Base-by-base conservation (phyloP, 2,329 filamentous ascomycete genomes). In the Bipolaris cookei region DNA sequence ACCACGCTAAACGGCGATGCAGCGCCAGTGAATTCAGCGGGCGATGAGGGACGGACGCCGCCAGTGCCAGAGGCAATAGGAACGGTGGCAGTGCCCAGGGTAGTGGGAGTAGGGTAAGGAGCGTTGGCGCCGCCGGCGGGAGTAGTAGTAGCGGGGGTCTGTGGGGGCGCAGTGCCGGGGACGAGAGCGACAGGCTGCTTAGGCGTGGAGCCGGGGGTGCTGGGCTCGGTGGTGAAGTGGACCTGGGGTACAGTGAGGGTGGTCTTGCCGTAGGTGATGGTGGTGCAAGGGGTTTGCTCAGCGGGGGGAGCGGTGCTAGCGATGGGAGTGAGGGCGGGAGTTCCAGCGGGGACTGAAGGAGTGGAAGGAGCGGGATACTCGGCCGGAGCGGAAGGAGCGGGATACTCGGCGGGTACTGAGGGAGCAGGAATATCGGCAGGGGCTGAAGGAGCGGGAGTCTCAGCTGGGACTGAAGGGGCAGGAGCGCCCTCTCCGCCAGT, bases 221-320 rank as follows among this genome's bases (percentile, higher is more conserved):
- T 56, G 18, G 73, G 72, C 25, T 70, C 58, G 32, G 78, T 80
- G 28, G 73, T 75, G 74, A 81, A 80, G 61, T 74, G 69, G 10
- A 81, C 77, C 60, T 79, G 76, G 0, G 80, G 80, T 21, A 82
- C 79, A 13, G 78, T 81, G 55, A 82, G 66, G 18, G 76, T 76
- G 4, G 77, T 80, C 20, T 72, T 66, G 46, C 76, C 74, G 67
- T 77, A 77, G 14, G 75, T 77, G 63, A 82, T 77, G 23, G 77
- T 79, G 0, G 80, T 82, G 59, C 64, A 59, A 25, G 60, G 56
- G 3, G 48, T 56, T 41, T 44, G 34, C 3, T 34, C 53, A 20
- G 56, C 49, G 23, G 58, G 49, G 21, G 50, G 23, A 1, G 48
- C 52, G 11, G 20, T 30, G 28, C 28, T 30, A 10, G 28, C 28